Conservation (phyloP, 805 yeast genomes). For the Myxozyma neotropica region DNA sequence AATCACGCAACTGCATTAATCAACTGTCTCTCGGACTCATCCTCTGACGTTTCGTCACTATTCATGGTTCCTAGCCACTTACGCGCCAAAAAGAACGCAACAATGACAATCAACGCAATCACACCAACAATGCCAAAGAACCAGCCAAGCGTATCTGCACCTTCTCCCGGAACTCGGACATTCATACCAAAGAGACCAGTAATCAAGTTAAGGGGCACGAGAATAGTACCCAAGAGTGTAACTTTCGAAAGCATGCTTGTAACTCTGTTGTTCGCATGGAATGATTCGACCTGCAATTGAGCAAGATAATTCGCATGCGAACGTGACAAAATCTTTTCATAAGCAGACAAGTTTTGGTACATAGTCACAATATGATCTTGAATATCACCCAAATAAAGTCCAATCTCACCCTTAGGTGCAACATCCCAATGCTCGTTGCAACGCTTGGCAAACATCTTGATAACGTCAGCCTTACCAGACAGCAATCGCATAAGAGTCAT, state of each 20-base stretch:
- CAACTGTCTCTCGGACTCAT: not conserved
- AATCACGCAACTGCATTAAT: conserved; percentile 6
- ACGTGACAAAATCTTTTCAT: conserved; percentile 90
- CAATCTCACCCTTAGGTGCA: conserved; percentile 85
- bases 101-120: conserved; percentile 48
- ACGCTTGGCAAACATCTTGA: conserved; percentile 92
- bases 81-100: conserved; percentile 47
- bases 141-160: conserved; percentile 54
- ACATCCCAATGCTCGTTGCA: conserved; percentile 71
- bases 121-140: conserved; percentile 68
- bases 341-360: conserved; percentile 86
- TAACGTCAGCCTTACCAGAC: conserved; percentile 94
- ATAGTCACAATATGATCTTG: conserved; percentile 96
- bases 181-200: conserved; percentile 97
- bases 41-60: not conserved
- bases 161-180: conserved; percentile 79
- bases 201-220: conserved; percentile 85
- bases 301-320: conserved; percentile 92
- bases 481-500: conserved; percentile 89
- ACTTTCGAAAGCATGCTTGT: conserved; percentile 88
- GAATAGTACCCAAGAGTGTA: conserved; percentile 83
- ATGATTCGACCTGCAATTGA: conserved; percentile 89
- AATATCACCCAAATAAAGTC: conserved; percentile 89
- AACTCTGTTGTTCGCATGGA: conserved; percentile 79
- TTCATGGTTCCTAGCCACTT: conserved; percentile 20